Evolutionary conservation across 169 alveolate species (phyloP), one percentile per base, ranked within the genome.

Genomic region (Babesia sp.): DNA sequence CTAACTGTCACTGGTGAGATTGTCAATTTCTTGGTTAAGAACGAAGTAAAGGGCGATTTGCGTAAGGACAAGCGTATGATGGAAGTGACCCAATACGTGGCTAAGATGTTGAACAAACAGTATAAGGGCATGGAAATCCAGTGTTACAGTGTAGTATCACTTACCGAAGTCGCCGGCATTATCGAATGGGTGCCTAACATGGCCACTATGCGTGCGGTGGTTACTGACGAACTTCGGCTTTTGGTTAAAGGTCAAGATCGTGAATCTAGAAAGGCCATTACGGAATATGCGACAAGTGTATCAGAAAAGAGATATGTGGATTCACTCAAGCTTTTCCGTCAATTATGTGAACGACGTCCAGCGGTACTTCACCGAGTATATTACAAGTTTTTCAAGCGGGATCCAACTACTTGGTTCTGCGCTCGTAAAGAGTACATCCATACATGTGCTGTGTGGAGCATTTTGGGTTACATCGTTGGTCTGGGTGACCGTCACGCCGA

Each of bases 401-500:
- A 74, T 37, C 85, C 85, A 7, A 58, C 69, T 12, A 3, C 59
- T 20, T 69, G 80, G 75, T 80, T 58, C 46, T 29, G 70, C 58
- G 66, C 75, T 26, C 56, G 77, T 22, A 80, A 51, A 59, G 57
- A 55, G 28, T 80, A 36, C 55, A 80, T 57, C 57, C 63, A 64
- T 42, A 71, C 82, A 31, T 71, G 80, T 41, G 99, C 99, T 0
- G 93, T 93, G 0, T 96, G 98, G 99, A 93, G 97, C 26, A 95
- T 95, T 91, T 95, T 96, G 37, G 99, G 99, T 2, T 97, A 94
- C 81, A 93, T 97, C 44, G 90, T 96, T 37, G 99, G 99, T 0
- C 90, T 96, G 37, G 99, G 99, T 0, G 99, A 97, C 89, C 83
- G 99, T 51, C 99, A 97, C 90, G 97, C 98, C 31, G 97, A 96